Evolutionary conservation across 257 asterid species (phyloP).

Genomic region (Solanum pennellii): DNA sequence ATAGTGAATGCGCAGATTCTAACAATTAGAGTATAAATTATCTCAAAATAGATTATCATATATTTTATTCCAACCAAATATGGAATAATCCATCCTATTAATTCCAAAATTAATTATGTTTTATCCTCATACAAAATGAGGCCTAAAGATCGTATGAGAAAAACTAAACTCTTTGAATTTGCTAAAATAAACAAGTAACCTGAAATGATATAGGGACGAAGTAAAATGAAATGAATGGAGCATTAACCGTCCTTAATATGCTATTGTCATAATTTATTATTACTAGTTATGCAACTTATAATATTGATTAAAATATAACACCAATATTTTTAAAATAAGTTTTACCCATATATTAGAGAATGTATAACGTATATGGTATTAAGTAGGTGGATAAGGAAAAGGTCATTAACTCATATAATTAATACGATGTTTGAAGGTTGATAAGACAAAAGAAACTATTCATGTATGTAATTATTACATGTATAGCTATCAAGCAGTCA

Average conservation of each 20-base stretch:
- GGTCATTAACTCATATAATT: too few relatives aligned
- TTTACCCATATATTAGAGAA: not conserved
- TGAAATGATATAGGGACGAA: not conserved
- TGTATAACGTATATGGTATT: too few relatives aligned
- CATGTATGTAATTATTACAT: not conserved
- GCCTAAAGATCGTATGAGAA: not conserved
- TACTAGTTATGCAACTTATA: too few relatives aligned
- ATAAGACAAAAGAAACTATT: too few relatives aligned
- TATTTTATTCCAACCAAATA: not conserved
- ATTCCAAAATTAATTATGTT: not conserved
- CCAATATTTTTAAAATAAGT: too few relatives aligned
- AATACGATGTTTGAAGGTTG: too few relatives aligned
- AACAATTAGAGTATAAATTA: too few relatives aligned
- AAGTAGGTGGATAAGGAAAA: not conserved
- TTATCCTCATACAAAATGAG: not conserved
- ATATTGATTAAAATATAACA: too few relatives aligned
- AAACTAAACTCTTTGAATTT: too few relatives aligned
- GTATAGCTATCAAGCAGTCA: not conserved
- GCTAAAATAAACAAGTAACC: not conserved
- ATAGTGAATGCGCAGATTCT: too few relatives aligned
- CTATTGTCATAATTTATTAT: too few relatives aligned
- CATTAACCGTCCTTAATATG: not conserved
- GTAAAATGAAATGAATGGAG: not conserved
- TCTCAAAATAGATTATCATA: too few relatives aligned
- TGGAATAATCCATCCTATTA: not conserved